Evolutionary conservation across 257 asterid genomes (phyloP).

Genomic region (Linaria vulgaris): DNA sequence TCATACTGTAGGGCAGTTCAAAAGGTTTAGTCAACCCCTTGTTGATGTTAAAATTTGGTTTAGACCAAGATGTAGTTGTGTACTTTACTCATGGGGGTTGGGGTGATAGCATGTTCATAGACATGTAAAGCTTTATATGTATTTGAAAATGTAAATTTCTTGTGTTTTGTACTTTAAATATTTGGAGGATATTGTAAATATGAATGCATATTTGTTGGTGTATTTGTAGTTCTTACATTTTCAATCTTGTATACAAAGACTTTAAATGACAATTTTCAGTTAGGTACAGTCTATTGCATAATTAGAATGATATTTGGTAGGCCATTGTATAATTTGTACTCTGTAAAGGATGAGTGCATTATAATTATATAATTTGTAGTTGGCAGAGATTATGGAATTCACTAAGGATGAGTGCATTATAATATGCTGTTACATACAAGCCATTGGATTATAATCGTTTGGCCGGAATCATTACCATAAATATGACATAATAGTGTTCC

Average conservation of each 20-base stretch:
- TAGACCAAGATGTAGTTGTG: conserved; percentile 15
- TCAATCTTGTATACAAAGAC: not conserved
- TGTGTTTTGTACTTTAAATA: conserved; percentile 10
- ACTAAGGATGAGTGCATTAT: no score
- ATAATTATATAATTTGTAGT: no score
- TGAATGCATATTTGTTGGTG: not conserved
- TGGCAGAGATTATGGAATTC: no score
- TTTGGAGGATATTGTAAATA: conserved; percentile 30
- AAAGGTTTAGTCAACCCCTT: conserved; percentile 22
- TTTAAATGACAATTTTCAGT: not conserved
- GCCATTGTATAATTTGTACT: no score
- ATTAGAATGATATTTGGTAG: no score
- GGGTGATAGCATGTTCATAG: conserved; percentile 3
- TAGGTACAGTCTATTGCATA: no score
- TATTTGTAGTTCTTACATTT: not conserved
- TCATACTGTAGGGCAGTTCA: conserved; percentile 23
- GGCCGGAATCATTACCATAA: no score
- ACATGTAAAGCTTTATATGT: conserved; percentile 24
- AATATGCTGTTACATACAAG: no score
- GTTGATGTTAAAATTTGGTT: conserved; percentile 22
- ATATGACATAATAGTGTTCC: no score
- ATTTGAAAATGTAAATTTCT: conserved; percentile 18
- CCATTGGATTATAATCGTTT: no score
- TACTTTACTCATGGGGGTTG: no score
- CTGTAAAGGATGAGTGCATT: no score